phyloP scores from a whole-genome alignment of 371 early-diverging fungal genomes.

The Apophysomyces ossiformis region DNA sequence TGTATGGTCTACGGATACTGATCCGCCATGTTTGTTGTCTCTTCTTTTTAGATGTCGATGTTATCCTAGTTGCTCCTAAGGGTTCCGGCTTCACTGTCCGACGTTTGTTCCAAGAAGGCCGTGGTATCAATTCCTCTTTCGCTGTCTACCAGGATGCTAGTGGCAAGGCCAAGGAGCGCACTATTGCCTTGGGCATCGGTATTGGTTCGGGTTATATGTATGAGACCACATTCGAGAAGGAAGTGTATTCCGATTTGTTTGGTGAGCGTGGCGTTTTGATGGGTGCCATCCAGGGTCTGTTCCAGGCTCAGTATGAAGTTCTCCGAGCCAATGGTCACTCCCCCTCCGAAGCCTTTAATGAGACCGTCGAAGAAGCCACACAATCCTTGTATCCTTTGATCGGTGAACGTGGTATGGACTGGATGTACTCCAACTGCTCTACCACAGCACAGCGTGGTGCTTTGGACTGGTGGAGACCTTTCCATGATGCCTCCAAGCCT shows the following conservation, averaged over 20 bases:
- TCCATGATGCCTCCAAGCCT: slow-evolving; percentile 93
- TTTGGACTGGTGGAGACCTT: slow-evolving; percentile 95
- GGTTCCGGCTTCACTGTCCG: slow-evolving; percentile 96
- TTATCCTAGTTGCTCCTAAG: slow-evolving; percentile 97
- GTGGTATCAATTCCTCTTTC: slow-evolving; percentile 97
- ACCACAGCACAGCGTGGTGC: slow-evolving; percentile 97
- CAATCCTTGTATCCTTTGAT: slow-evolving; percentile 97
- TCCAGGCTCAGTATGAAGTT: slow-evolving; percentile 97
- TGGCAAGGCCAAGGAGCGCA: slow-evolving; percentile 92
- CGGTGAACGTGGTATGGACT: slow-evolving; percentile 97
- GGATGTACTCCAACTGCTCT: slow-evolving; percentile 96
- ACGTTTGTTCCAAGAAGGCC: slow-evolving; percentile 94
- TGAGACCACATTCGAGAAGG: slow-evolving; percentile 96
- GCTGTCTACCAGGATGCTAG: slow-evolving; percentile 95
- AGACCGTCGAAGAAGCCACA: slow-evolving; percentile 98
- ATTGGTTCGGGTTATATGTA: slow-evolving; percentile 97
- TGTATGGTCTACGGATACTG: too few species aligned
- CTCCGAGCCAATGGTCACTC: slow-evolving; percentile 94
- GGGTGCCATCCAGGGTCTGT: slow-evolving; percentile 98
- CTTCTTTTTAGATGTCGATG: slow-evolving; percentile 78
- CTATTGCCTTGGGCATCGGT: slow-evolving; percentile 92
- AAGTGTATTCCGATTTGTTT: slow-evolving; percentile 95
- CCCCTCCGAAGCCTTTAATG: slow-evolving; percentile 98
- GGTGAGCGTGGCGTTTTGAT: slow-evolving; percentile 98
- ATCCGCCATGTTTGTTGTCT: neutral